phyloP scores from a whole-genome alignment of 1,284 basidiomycete species.

The Peniophora sp. region DNA sequence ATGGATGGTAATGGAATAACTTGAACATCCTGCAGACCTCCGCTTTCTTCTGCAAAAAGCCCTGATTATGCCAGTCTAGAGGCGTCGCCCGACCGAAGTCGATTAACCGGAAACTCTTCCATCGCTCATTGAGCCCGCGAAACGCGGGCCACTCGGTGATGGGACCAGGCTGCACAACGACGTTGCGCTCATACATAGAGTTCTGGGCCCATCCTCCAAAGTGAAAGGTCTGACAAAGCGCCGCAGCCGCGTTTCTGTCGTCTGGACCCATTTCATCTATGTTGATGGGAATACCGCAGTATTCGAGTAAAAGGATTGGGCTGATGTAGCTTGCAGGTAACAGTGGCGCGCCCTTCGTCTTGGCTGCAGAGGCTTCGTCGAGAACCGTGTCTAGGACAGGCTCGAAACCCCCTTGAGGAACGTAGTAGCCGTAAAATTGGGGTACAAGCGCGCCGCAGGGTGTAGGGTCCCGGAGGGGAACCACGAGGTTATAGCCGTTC shows the following conservation, averaged over 20 bases:
- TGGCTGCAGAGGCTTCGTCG: slow-evolving; percentile 14
- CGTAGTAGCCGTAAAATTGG: slow-evolving; percentile 46
- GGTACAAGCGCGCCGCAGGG: slow-evolving; percentile 40
- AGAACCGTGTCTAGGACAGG: no score
- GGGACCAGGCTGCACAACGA: slow-evolving; percentile 1
- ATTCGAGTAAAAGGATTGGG: slow-evolving; percentile 40
- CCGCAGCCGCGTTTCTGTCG: slow-evolving; percentile 19
- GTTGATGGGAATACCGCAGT: slow-evolving; percentile 33
- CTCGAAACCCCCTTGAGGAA: slow-evolving; percentile 3
- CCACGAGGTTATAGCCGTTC: slow-evolving; percentile 36
- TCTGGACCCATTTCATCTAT: slow-evolving; percentile 24
- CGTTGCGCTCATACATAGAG: slow-evolving; percentile 1
- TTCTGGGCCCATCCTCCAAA: neutral
- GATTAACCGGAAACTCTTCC: neutral
- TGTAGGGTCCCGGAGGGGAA: slow-evolving; percentile 32
- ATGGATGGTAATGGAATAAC: no score
- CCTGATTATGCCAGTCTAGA: no score
- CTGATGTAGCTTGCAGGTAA: slow-evolving; percentile 14
- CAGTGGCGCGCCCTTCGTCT: slow-evolving; percentile 15
- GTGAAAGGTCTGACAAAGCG: neutral
- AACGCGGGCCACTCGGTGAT: neutral
- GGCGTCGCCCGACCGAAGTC: neutral
- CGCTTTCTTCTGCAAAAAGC: no score
- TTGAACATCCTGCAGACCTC: no score
- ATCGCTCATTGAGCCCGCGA: neutral